Evolutionary conservation across 2,329 filamentous ascomycete genomes (phyloP), one percentile per base, ranked within the genome.

Genomic region (Ophiostoma himal-ulmi): DNA sequence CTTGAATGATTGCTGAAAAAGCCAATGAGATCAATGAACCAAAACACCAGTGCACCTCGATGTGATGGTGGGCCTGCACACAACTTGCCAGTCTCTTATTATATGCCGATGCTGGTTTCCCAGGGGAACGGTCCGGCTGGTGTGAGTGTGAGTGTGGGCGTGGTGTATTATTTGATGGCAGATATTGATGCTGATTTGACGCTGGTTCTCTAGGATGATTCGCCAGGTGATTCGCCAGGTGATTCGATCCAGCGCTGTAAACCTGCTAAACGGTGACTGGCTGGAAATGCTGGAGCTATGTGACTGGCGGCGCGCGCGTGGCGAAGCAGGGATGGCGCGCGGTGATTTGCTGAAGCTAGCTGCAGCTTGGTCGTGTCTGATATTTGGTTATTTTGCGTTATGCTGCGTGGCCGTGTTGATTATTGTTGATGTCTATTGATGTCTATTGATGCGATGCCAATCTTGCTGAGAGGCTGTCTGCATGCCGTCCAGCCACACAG

Each of bases 261-360:
- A 14, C 57, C 22, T 30, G 30, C 17, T 37, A 36, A 26, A 39
- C 14, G 62, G 36, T 39, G 62, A 65, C 62, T 65, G 62, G 62
- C 20, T 39, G 36, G 17, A 65, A 36, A 36, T 65, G 62, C 8
- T 5, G 60, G 34, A 60, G 57, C 30, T 65, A 37, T 65, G 57
- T 39, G 34, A 26, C 34, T 41, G 62, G 62, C 62, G 57, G 57
- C 57, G 3, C 54, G 57, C n/a, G 48, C 36, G 34, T 37, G 62
- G 62, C 62, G 62, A 65, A 26, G 8, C 62, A 65, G 57, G 26
- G 26, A 65, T n/a, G 36, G 36, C 20, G 54, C 17, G 11, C 26
- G 57, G 22, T 60, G 57, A 60, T 60, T 60, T 60, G 57, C 57
- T 60, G 26, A 26, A 60, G 57, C 57, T 30, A 60, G 57, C 57